A percentile compares a stretch with the other conserved stretches of the same genome.
Conservation (phyloP, 345 rosid genomes). For the Cardamine chenopodiifolia region DNA sequence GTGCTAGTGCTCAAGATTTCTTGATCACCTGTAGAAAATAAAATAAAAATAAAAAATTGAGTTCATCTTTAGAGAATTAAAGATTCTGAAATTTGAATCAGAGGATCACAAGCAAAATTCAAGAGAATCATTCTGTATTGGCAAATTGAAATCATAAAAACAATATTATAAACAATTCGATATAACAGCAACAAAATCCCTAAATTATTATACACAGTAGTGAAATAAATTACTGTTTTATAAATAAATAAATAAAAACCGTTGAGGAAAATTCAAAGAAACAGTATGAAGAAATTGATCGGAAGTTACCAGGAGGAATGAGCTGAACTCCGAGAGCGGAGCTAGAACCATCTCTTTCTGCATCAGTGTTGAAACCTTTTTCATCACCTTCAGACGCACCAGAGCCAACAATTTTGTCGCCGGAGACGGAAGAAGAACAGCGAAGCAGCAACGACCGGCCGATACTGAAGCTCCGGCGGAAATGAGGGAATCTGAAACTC, state of each 20-base stretch:
- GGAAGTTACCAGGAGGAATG: constrained; percentile 46
- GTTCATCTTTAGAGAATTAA: neutral
- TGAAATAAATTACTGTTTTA: neutral
- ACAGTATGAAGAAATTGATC: neutral
- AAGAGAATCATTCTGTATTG: neutral
- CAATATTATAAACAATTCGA: neutral
- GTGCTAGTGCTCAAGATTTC: constrained; percentile 35
- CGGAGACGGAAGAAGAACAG: constrained; percentile 32
- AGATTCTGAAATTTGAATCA: neutral
- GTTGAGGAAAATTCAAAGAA: neutral
- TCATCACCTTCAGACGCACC: constrained; percentile 37
- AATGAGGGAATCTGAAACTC: constrained; percentile 42
- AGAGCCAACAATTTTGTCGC: constrained; percentile 21
- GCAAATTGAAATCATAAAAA: neutral
- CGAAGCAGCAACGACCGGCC: constrained; percentile 39
- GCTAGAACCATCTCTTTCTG: constrained; percentile 66
- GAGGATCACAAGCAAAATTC: constrained; percentile 13
- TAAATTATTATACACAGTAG: too few species aligned
- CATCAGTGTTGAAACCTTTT: constrained; percentile 48
- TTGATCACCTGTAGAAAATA: constrained; percentile 43
- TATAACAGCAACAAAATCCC: too few species aligned
- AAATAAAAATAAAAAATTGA: neutral
- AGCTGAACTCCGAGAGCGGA: constrained; percentile 67
- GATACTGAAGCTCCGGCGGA: constrained; percentile 30
- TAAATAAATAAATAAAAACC: neutral